Percentiles rank a stretch among this genome's conserved stretches.
These are phyloP conservation scores for Penicillium desertorum DNA, from an alignment of 495 filamentous ascomycete species.

Conservation along the genomic window DNA sequence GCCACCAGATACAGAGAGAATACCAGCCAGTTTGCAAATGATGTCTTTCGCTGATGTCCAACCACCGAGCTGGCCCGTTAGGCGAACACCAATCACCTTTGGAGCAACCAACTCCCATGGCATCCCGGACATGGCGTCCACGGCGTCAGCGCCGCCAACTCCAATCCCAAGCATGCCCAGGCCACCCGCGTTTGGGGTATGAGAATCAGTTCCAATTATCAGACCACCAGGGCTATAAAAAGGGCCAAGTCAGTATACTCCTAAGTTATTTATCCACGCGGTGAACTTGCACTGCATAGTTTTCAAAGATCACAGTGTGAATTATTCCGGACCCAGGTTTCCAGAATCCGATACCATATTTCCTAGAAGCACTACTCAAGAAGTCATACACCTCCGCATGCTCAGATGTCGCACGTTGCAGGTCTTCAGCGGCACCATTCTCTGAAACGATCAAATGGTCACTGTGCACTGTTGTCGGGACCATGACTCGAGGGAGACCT, in stretches of 20 bases:
- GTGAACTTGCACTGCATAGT: constrained; percentile 65
- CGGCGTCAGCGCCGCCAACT: constrained; percentile 89
- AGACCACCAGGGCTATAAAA: constrained; percentile 67
- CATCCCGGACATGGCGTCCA: constrained; percentile 87
- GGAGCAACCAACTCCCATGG: constrained; percentile 92
- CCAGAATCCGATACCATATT: too few relatives aligned
- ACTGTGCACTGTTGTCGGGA: too few relatives aligned
- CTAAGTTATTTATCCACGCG: too few relatives aligned
- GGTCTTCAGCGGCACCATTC: too few relatives aligned
- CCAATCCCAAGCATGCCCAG: constrained; percentile 87
- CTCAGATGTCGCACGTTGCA: too few relatives aligned
- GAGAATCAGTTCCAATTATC: constrained; percentile 89
- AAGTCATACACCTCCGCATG: too few relatives aligned
- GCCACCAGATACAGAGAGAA: constrained; percentile 86
- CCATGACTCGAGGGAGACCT: too few relatives aligned
- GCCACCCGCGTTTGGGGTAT: constrained; percentile 90
- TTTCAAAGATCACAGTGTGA: constrained; percentile 94
- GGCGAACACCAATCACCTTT: constrained; percentile 82
- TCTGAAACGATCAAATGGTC: too few relatives aligned
- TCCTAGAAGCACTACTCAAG: too few relatives aligned
- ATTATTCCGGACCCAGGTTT: constrained; percentile 56
- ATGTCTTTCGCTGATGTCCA: constrained; percentile 85
- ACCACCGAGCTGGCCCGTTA: constrained; percentile 75
- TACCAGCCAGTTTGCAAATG: constrained; percentile 87
- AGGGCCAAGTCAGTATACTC: background rate